Conservation (phyloP, 306 rosid species). For the Vigna unguiculata region DNA sequence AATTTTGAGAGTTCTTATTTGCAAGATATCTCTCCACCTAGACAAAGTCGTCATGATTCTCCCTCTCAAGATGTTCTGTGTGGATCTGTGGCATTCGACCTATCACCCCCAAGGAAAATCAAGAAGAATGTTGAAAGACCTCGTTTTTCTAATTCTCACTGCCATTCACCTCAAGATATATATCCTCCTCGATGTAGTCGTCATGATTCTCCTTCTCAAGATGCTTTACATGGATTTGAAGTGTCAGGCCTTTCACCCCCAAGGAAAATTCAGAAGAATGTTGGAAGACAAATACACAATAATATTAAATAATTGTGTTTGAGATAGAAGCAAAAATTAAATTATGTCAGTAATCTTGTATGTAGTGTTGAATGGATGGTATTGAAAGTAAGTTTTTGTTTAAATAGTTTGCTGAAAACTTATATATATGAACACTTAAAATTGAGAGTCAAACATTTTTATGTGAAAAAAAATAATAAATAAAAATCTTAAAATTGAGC, state of each 20-base stretch:
- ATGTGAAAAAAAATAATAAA: too few relatives aligned
- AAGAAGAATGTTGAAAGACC: slow-evolving; percentile 49
- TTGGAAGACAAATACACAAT: slow-evolving; percentile 45
- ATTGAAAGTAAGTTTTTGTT: too few relatives aligned
- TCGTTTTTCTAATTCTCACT: slow-evolving; percentile 46
- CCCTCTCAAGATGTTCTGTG: slow-evolving; percentile 45
- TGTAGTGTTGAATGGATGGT: too few relatives aligned
- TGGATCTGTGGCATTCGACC: slow-evolving; percentile 52
- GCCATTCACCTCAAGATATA: slow-evolving; percentile 47
- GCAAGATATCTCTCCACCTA: slow-evolving; percentile 61
- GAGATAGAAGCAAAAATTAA: too few relatives aligned
- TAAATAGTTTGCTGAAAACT: too few relatives aligned
- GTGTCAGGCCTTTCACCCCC: slow-evolving; percentile 71
- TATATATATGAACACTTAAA: too few relatives aligned
- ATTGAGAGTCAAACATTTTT: too few relatives aligned
- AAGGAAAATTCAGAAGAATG: slow-evolving; percentile 63
- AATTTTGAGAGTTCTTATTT: slow-evolving; percentile 25
- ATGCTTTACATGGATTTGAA: slow-evolving; percentile 43
- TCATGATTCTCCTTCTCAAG: slow-evolving; percentile 51
- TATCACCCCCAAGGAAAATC: slow-evolving; percentile 74
- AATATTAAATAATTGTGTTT: too few relatives aligned
- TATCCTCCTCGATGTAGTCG: slow-evolving; percentile 53
- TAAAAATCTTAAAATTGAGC: too few relatives aligned
- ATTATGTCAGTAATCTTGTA: too few relatives aligned
- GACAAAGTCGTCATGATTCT: slow-evolving; percentile 44